Conservation (phyloP, 208 protist genomes). For the Acanthamoeba culbertsoni region DNA sequence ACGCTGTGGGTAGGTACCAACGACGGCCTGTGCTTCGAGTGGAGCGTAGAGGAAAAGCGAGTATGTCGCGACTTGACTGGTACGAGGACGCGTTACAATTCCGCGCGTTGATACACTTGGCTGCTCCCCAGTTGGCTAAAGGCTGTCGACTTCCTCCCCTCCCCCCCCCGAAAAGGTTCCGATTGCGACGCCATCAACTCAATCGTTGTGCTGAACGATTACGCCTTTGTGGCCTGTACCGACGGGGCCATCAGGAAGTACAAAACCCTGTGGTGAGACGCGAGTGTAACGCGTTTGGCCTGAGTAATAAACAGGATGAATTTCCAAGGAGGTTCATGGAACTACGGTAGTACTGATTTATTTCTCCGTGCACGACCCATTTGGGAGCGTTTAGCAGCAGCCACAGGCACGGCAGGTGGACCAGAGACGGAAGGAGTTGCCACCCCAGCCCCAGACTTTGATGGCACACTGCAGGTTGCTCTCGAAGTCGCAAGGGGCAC, state of each 20-base stretch:
- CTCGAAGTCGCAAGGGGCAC: neutral
- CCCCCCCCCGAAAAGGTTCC: neutral
- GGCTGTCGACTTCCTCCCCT: too few species aligned
- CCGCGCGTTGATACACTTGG: neutral
- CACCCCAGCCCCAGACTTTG: slow-evolving; percentile 12
- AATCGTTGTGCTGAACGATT: neutral
- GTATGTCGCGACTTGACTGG: neutral
- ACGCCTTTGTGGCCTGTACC: neutral
- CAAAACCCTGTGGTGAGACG: neutral
- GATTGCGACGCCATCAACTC: slow-evolving; percentile 17
- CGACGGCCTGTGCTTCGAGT: slow-evolving; percentile 43
- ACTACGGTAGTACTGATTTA: too few species aligned
- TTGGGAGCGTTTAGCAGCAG: neutral
- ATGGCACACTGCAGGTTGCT: slow-evolving; percentile 29
- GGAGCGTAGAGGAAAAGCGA: neutral
- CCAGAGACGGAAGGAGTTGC: neutral
- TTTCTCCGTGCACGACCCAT: too few species aligned
- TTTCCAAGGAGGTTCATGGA: too few species aligned
- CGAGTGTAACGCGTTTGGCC: too few species aligned
- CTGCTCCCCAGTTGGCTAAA: too few species aligned
- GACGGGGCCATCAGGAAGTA: slow-evolving; percentile 12
- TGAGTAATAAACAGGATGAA: too few species aligned
- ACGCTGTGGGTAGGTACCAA: neutral
- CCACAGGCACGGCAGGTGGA: neutral
- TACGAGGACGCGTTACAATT: neutral